These are phyloP conservation scores for Secale cereale DNA, from an alignment of 176 grass and related monocot genomes.

Conservation along the genomic window DNA sequence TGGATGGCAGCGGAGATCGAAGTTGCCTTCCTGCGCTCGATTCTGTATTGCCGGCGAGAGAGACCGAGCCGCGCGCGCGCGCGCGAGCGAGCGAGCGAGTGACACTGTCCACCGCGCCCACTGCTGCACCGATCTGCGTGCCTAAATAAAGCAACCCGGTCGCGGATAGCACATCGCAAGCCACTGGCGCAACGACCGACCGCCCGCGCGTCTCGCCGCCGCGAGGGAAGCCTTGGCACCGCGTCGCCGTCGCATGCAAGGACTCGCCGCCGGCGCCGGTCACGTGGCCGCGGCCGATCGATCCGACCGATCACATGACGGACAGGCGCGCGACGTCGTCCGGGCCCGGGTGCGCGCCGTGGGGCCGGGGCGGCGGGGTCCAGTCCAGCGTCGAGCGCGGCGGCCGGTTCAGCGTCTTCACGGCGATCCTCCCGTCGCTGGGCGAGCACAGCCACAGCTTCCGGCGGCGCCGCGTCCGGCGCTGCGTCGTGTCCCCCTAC, in stretches of 20 bases:
- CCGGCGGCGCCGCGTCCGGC: conserved; percentile 24
- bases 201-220: conserved; percentile 8
- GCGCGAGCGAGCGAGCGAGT: background rate
- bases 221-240: background rate
- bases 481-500: conserved; percentile 61
- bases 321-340: background rate
- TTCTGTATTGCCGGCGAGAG: background rate
- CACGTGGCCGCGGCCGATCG: background rate
- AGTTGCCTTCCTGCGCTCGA: background rate
- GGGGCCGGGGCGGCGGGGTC: background rate
- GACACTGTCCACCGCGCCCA: background rate
- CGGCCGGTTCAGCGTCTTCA: background rate
- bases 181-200: background rate
- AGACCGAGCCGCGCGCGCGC: background rate
- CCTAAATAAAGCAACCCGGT: conserved; percentile 7
- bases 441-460: conserved; percentile 25
- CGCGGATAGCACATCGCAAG: background rate
- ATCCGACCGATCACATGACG: background rate
- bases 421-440: conserved; percentile 51
- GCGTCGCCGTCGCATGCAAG: background rate
- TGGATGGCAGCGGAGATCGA: no score
- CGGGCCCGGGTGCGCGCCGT: background rate
- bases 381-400: background rate
- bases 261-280: background rate
- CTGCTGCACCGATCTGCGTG: background rate